Base-by-base conservation (phyloP, 495 filamentous ascomycete species). In the Podospora fimiseda region DNA sequence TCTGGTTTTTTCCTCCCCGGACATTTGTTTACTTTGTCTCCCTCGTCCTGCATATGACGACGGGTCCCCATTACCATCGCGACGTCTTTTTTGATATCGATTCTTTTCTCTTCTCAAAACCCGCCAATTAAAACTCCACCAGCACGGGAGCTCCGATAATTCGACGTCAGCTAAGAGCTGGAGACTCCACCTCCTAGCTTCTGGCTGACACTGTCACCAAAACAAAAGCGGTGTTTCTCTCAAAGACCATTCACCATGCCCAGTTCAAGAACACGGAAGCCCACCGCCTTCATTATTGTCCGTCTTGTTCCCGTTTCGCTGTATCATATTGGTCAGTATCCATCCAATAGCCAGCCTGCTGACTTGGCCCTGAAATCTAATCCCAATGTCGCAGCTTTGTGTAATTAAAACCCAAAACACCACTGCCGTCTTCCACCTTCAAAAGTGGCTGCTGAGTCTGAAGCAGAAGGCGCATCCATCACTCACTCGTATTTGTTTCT, bases 311-410 rank as follows among this genome's bases (percentile, higher is more conserved):
- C 41, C 46, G 40, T 51, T 64, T 61, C 63, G 46, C 62, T 73
- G 70, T 76, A 73, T 72, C 69, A 76, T 75, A 76, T 73, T 75
- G 72, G 73, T 76, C 67, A 74, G 73, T 73, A 51, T 47, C 52
- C 63, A 45, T 69, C 71, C 67, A 73, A 69, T 70, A 54, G 60
- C 8, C 5, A 18, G 50, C 40, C 37, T 21, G 38, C 8, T 53
- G 40, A 43, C 39, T 53, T 37, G 40, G 45, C 53, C 44, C 43
- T 49, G 43, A 61, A 46, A 16, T 55, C 70, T 72, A 57, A 65
- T 63, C 58, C 62, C 57, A 56, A 55, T 48, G 43, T 49, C 51
- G 48, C 51, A 66, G 69, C 65, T 39, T 54, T 65, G 56, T 64
- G 63, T 72, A 70, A 67, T 70, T 56, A 63, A 53, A 65, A 20